Evolutionary conservation across 169 alveolate genomes (phyloP), one percentile per base, ranked within the genome.

Genomic region (Miamiensis avidus): DNA sequence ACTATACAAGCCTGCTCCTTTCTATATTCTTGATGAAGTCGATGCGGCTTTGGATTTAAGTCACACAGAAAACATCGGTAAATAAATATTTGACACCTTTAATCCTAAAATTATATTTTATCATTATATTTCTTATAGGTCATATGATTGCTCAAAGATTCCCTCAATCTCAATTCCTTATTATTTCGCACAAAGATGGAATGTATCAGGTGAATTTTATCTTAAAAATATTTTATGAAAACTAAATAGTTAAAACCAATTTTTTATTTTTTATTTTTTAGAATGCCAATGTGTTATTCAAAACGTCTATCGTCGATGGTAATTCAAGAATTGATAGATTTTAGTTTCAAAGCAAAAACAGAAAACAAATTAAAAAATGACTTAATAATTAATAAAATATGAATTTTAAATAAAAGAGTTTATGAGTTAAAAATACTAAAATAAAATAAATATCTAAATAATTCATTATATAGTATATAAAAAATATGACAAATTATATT

Each of bases 11-110:
- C 99, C 99, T 34, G 99, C 99, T 25, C 99, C 99, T 26, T 94
- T 99, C 85, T 99, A 99, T 95, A 98, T 99, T 84, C 96, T 99
- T 72, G 99, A 99, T 95, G 99, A 99, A 92, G 98, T 99, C 31
- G 99, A 99, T 92, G 99, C 99, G 0, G 99, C 99, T 31, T 92
- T 99, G 78, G 99, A 99, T 91, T 94, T 98, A 73, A 96, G 98
- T 81, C 99, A 99, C 90, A 99, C 99, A 29, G 99, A 99, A 49
- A 99, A 99, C 92, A 98, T 99, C 65, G 99, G 97, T 79, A 78
- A 74, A 30, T 31, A 1, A 49, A 65, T 69, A 29, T 25, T 28
- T 0, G 1, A n/a, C 31, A 75, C 11, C 0, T 4, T 11, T 11
- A 4, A 25, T 76, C 28, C 1, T 31, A 15, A 32, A 25, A 76